Conservation (phyloP, 2,329 filamentous ascomycete species). For the Lecanicillium sp. region DNA sequence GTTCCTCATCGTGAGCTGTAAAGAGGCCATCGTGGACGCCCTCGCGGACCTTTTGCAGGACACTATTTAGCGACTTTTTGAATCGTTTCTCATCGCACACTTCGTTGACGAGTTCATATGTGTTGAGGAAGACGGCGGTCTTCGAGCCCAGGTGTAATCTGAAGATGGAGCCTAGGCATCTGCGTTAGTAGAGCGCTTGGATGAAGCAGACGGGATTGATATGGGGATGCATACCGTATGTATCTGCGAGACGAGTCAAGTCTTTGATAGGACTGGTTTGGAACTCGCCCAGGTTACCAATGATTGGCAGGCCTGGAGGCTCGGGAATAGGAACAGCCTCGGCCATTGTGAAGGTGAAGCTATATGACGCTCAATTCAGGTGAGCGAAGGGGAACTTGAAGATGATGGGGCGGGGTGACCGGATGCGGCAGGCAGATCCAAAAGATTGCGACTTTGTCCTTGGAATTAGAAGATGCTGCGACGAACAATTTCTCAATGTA, state of each 20-base stretch:
- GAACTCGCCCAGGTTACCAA: conserved; percentile 59
- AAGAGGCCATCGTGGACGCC: conserved; percentile 59
- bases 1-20: conserved; percentile 42
- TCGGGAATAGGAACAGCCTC: conserved; percentile 47
- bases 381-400: no score
- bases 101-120: conserved; percentile 51
- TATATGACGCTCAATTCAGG: no score
- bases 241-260: conserved; percentile 49
- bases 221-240: conserved; percentile 47
- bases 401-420: no score
- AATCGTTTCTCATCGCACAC: conserved; percentile 60
- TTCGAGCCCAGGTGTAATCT: conserved; percentile 42
- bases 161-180: conserved; percentile 58
- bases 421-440: no score
- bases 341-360: conserved; percentile 17
- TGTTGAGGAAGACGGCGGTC: conserved; percentile 41
- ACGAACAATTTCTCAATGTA: no score
- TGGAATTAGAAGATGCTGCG: no score
- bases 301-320: conserved; percentile 53
- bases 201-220: neutral
- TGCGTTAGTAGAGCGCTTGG: no score
- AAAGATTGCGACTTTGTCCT: no score
- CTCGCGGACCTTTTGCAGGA: conserved; percentile 43
- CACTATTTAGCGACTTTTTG: conserved; percentile 43
- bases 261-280: conserved; percentile 49